Evolutionary conservation across 2,329 filamentous ascomycete species (phyloP).

Genomic region (Fusarium papillatum): DNA sequence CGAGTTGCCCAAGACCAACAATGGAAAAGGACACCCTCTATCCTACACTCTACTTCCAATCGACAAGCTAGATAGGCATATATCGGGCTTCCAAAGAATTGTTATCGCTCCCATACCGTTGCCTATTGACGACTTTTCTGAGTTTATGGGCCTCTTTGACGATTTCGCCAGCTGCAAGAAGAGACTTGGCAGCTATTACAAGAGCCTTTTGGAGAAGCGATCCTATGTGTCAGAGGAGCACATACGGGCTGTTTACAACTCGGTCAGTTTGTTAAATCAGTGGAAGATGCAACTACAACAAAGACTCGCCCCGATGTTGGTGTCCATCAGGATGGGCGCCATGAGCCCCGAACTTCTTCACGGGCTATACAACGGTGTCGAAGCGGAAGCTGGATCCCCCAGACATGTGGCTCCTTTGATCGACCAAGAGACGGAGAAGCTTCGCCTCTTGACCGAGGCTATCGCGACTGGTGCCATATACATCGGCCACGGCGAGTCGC

Average conservation of each 20-base stretch:
- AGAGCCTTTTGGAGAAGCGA: conserved; percentile 7
- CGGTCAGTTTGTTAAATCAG: background rate
- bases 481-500: conserved; percentile 28
- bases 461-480: conserved; percentile 17
- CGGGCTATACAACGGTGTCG: background rate
- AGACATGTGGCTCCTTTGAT: background rate
- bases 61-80: background rate
- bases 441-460: conserved; percentile 11
- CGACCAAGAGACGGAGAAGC: conserved; percentile 25
- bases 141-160: conserved; percentile 24
- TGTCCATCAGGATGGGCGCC: background rate
- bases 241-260: background rate
- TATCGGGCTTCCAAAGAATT: background rate
- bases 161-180: background rate
- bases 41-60: conserved; percentile 24
- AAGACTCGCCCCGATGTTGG: background rate
- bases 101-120: background rate
- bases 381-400: background rate
- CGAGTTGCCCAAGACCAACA: background rate
- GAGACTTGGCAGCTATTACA: conserved; percentile 9
- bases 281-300: background rate
- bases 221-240: conserved; percentile 6
- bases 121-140: background rate
- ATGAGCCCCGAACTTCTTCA: background rate
- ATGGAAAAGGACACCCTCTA: conserved; percentile 15